A percentile compares a stretch with the other conserved stretches of the same genome.
These are phyloP conservation scores for Aureobasidium namibiae DNA, from an alignment of 2,329 filamentous ascomycete genomes.

Conservation along the genomic window DNA sequence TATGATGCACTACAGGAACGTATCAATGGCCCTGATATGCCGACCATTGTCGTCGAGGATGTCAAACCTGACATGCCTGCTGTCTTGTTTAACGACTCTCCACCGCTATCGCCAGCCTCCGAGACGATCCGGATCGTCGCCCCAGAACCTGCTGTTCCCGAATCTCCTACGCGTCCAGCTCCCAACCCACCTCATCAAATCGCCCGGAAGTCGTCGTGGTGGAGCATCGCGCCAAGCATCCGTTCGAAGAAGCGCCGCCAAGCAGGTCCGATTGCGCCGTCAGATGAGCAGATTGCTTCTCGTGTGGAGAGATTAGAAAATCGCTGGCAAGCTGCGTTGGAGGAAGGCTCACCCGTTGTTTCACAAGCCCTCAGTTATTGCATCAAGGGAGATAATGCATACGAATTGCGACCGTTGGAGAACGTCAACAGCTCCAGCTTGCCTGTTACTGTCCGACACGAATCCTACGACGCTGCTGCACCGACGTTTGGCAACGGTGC, in stretches of 20 bases:
- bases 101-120: neutral
- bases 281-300: constrained; percentile 30
- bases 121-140: constrained; percentile 31
- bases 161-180: neutral
- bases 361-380: constrained; percentile 22
- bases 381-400: constrained; percentile 23
- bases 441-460: constrained; percentile 8
- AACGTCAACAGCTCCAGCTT: constrained; percentile 14
- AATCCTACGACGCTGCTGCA: neutral
- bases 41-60: neutral
- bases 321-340: constrained; percentile 35
- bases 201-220: constrained; percentile 3
- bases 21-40: constrained; percentile 45
- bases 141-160: constrained; percentile 10
- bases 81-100: neutral
- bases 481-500: neutral
- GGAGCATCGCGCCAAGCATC: constrained; percentile 1
- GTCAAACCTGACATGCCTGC: neutral
- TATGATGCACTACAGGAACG: constrained; percentile 49
- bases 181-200: neutral
- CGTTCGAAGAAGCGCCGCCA: constrained; percentile 6
- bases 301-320: constrained; percentile 31
- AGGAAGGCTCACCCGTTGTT: constrained; percentile 26
- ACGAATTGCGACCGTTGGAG: constrained; percentile 22
- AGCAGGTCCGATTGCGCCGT: constrained; percentile 21